phyloP scores from a whole-genome alignment of 2,329 filamentous ascomycete species.

The Escovopsis sp. region DNA sequence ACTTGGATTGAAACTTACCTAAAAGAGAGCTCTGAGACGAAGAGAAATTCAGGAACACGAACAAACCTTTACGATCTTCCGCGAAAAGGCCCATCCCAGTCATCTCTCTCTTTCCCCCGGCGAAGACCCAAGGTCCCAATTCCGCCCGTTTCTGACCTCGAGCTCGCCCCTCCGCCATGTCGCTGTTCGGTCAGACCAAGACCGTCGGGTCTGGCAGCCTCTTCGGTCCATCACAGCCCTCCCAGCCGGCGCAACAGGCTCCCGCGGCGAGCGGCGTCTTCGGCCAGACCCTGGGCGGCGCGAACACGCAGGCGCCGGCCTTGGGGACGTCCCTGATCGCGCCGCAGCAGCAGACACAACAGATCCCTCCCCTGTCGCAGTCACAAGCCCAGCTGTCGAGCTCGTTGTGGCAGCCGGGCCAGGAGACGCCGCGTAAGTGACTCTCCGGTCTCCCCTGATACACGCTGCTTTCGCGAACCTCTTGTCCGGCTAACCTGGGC shows the following conservation, averaged over 20 bases:
- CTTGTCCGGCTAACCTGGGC: background rate
- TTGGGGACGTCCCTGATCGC: conserved; percentile 18
- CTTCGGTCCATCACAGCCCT: conserved; percentile 24
- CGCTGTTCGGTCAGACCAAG: conserved; percentile 28
- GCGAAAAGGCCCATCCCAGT: too few relatives aligned
- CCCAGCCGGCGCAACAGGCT: conserved; percentile 16
- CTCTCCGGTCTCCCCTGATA: background rate
- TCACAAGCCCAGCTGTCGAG: conserved; percentile 32
- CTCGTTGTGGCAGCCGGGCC: conserved; percentile 39
- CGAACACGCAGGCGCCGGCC: conserved; percentile 23
- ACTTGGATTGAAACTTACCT: background rate
- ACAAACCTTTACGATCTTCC: too few relatives aligned
- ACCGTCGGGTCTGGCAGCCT: conserved; percentile 17
- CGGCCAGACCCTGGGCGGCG: conserved; percentile 14
- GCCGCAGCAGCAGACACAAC: conserved; percentile 26
- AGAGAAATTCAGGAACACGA: background rate
- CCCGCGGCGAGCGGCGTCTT: conserved; percentile 13
- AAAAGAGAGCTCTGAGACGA: background rate
- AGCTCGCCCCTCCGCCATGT: conserved; percentile 12
- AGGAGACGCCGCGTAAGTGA: conserved; percentile 33
- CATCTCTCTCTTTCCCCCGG: background rate
- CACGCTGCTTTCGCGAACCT: background rate
- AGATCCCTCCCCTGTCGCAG: conserved; percentile 28
- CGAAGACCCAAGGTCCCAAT: conserved; percentile 2
- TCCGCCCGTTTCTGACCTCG: conserved; percentile 1